Evolutionary conservation across 1,284 basidiomycete genomes (phyloP).

Genomic region (Malassezia dermatis): DNA sequence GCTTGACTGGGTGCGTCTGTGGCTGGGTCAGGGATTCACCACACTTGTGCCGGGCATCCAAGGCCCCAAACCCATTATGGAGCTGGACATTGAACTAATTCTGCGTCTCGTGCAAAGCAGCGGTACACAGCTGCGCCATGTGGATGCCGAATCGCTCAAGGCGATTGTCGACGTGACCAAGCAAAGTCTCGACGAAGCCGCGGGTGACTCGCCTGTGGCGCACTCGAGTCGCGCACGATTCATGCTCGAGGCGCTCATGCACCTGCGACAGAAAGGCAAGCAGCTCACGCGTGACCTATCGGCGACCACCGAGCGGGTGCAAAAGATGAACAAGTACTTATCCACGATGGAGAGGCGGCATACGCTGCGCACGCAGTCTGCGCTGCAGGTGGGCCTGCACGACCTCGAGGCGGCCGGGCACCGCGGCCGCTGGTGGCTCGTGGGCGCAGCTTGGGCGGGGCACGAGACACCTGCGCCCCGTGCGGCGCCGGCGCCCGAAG

Average conservation of each 20-base stretch:
- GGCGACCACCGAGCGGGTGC: constrained; percentile 2
- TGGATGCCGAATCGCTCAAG: constrained; percentile 35
- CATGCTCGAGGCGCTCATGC: constrained; percentile 41
- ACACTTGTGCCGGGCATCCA: not conserved
- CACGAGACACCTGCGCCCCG: constrained; percentile 64
- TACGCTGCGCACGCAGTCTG: constrained; percentile 28
- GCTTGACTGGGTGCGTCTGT: constrained; percentile 75
- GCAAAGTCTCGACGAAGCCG: constrained; percentile 18
- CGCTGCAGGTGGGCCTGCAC: constrained; percentile 51
- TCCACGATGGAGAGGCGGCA: constrained; percentile 28
- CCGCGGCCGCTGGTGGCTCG: constrained; percentile 96
- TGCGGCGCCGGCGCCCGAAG: constrained; percentile 2
- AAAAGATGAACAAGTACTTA: constrained; percentile 36
- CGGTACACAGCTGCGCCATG: constrained; percentile 34
- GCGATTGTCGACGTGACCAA: constrained; percentile 35
- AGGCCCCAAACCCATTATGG: constrained; percentile 3
- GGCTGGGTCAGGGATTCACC: constrained; percentile 53
- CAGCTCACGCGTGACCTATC: constrained; percentile 1
- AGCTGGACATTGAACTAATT: constrained; percentile 60
- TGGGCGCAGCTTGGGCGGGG: constrained; percentile 90
- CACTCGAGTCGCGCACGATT: constrained; percentile 33
- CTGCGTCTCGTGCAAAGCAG: constrained; percentile 63
- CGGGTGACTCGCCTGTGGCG: not conserved
- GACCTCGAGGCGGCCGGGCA: constrained; percentile 74
- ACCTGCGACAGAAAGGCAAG: constrained; percentile 51